Base-by-base conservation (phyloP, 164 flowering plant genomes). In the Sextonia rubra region DNA sequence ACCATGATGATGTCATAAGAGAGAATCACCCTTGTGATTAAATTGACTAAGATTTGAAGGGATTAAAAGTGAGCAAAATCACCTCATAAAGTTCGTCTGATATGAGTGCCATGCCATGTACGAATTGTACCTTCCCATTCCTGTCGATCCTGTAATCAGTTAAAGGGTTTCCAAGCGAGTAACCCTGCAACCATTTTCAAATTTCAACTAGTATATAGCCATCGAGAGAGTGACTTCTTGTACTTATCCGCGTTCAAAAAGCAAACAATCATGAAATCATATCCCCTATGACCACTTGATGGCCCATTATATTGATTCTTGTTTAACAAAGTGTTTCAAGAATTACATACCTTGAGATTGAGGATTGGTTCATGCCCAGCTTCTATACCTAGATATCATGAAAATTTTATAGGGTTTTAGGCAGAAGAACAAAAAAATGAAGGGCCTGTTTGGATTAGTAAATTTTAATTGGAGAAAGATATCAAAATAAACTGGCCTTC, bases 21-120 rank as follows among this genome's bases (percentile, higher is more conserved):
- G n/a, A n/a, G n/a, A n/a, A n/a, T n/a, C n/a, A n/a, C n/a, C 58
- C 3, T 22, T 12, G 7, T 23, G 12, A 25, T 25, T 25, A 9
- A 12, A 2, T 12, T 22, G 27, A 61, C 2, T 17, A 12, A 15
- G 15, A 52, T 15, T 25, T n/a, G 22, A 3, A 24, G 23, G n/a
- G 15, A 30, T 12, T 15, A 3, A 24, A 29, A 52, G n/a, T 6
- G n/a, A 5, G 20, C n/a, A 3, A 52, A 26, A 66, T 76, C 30
- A 85, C 91, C 91, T 83, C 73, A 27, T 82, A 88, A 22, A 81
- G 79, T 72, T 86, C 85, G 62, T 86, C 85, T 1, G 89, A 82
- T 63, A 88, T 76, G 49, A 88, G 77, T 1, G 71, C 81, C 86
- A 85, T 80, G 1, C 84, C 81, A 78, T 83, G 83, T 47, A 75